These are phyloP conservation scores for Arabidopsis suecica DNA, from an alignment of 345 rosid genomes.

Conservation along the genomic window DNA sequence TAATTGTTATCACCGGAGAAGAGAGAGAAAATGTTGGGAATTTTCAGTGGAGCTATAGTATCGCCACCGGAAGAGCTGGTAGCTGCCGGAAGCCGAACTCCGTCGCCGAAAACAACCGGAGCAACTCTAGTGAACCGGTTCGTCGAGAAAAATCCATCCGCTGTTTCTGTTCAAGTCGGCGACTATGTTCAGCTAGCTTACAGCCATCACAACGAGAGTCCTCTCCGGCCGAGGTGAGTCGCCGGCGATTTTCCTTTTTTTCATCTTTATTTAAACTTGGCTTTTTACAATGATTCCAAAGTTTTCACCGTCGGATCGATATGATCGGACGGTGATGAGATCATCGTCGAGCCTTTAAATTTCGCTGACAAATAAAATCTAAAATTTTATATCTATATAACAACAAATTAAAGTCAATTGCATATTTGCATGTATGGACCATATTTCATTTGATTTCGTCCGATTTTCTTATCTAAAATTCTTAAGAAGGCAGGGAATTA, in stretches of 20 bases:
- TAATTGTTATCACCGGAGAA: background rate
- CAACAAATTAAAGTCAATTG: background rate
- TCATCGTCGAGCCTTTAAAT: constrained; percentile 14
- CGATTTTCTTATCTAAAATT: constrained; percentile 25
- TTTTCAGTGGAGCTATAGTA: constrained; percentile 76
- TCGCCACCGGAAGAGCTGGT: constrained; percentile 97
- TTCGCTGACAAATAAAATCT: background rate
- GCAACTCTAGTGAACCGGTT: constrained; percentile 67
- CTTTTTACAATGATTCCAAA: constrained; percentile 5
- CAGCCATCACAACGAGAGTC: constrained; percentile 75
- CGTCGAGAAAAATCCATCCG: constrained; percentile 59
- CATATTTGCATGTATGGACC: constrained; percentile 3
- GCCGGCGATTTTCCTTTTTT: background rate
- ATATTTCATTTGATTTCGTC: background rate
- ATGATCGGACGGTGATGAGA: constrained; percentile 35
- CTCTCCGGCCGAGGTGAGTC: constrained; percentile 74
- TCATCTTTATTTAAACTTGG: background rate
- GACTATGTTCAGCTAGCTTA: constrained; percentile 75
- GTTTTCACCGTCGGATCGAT: background rate
- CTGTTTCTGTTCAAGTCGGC: constrained; percentile 74
- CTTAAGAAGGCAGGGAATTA: background rate
- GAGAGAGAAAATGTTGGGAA: constrained; percentile 74
- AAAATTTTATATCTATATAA: too few species aligned
- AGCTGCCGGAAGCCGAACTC: constrained; percentile 93
- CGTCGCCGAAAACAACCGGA: constrained; percentile 82